Conservation (phyloP, 139 green algal species). For the Marvania coccoides region DNA sequence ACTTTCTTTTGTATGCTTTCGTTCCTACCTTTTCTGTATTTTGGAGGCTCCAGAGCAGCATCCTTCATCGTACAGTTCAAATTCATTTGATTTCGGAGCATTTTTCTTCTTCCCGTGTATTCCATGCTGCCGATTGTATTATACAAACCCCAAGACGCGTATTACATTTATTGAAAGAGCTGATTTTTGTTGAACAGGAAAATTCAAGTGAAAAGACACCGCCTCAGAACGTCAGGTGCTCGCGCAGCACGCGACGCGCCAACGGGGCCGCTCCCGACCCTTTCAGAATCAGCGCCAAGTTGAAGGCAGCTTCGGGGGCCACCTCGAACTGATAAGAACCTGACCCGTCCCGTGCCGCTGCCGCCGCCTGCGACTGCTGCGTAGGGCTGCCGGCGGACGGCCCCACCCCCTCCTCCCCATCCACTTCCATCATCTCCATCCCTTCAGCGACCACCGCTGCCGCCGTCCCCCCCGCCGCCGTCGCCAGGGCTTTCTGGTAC, state of each 20-base stretch:
- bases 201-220: too few relatives aligned
- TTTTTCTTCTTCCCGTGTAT: too few relatives aligned
- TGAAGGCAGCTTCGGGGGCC: constrained; percentile 66
- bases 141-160: too few relatives aligned
- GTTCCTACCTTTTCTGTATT: too few relatives aligned
- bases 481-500: constrained; percentile 44
- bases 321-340: constrained; percentile 19
- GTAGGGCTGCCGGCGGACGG: background rate
- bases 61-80: too few relatives aligned
- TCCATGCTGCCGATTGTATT: too few relatives aligned
- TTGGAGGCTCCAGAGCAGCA: background rate
- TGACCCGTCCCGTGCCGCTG: background rate
- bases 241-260: constrained; percentile 51
- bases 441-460: background rate
- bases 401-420: background rate
- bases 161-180: too few relatives aligned
- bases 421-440: background rate
- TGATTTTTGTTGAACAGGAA: too few relatives aligned
- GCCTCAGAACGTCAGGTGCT: constrained; percentile 54
- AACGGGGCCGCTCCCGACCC: constrained; percentile 51
- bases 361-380: background rate
- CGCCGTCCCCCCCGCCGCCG: background rate
- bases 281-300: constrained; percentile 67
- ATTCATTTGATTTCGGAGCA: too few relatives aligned
- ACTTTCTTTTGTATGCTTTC: too few relatives aligned